These are phyloP conservation scores for Penicillium samsonianum DNA, from an alignment of 495 filamentous ascomycete species.

Conservation along the genomic window DNA sequence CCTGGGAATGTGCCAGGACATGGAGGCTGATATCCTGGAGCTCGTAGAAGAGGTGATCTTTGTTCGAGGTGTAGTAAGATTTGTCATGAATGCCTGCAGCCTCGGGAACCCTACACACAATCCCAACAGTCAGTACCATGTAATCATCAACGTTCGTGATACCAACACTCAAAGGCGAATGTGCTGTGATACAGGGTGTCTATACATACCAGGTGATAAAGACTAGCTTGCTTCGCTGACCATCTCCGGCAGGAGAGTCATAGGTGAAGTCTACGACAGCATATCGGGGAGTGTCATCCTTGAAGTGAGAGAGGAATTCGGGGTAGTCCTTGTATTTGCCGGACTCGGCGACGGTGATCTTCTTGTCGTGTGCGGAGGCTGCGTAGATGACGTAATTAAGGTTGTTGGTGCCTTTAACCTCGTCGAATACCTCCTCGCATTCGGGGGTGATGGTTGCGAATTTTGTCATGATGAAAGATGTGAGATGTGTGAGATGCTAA, in stretches of 20 bases:
- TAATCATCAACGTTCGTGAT: not conserved
- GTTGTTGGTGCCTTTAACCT: conserved; percentile 24
- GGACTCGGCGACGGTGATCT: conserved; percentile 24
- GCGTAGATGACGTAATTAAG: conserved; percentile 25
- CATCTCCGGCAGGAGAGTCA: conserved; percentile 19
- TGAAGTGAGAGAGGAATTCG: conserved; percentile 22
- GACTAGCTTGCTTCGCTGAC: conserved; percentile 22
- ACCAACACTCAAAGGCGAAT: not conserved
- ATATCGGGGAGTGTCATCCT: conserved; percentile 21
- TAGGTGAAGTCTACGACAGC: conserved; percentile 24
- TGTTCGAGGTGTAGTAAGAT: conserved; percentile 25
- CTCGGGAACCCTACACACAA: conserved; percentile 22
- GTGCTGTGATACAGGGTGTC: not conserved
- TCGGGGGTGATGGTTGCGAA: conserved; percentile 26
- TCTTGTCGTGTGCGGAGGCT: conserved; percentile 27
- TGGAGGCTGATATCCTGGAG: conserved; percentile 26
- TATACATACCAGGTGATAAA: conserved; percentile 28
- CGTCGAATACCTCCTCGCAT: conserved; percentile 23
- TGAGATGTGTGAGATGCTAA: not conserved
- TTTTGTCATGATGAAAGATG: conserved; percentile 18
- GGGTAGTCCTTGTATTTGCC: conserved; percentile 23
- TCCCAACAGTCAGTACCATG: conserved; percentile 1
- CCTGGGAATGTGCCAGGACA: conserved; percentile 22
- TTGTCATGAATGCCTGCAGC: conserved; percentile 23
- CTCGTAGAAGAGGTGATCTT: conserved; percentile 24